Evolutionary conservation across 2,329 filamentous ascomycete genomes (phyloP).

Genomic region (Spiromastix sp.): DNA sequence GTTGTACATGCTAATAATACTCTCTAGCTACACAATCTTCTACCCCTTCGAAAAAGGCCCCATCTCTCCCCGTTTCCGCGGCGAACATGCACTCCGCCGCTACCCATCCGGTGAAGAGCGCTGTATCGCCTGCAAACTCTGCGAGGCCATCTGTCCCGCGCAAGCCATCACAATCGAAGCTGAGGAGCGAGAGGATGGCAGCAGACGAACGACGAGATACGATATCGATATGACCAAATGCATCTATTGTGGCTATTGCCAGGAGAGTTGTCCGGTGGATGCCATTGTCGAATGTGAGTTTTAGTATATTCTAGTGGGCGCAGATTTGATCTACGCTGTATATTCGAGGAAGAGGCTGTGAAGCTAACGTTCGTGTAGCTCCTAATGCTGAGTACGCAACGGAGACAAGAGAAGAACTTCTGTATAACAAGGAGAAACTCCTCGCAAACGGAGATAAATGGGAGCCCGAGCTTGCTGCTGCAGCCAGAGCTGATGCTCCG

Average conservation of each 20-base stretch:
- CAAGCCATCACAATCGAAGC: conserved; percentile 99
- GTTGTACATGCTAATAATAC: neutral
- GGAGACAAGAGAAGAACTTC: conserved; percentile 77
- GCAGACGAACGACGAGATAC: conserved; percentile 89
- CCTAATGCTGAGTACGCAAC: conserved; percentile 67
- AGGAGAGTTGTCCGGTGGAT: conserved; percentile 97
- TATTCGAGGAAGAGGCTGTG: neutral
- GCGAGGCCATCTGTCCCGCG: conserved; percentile 95
- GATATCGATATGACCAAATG: conserved; percentile 99
- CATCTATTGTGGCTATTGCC: conserved; percentile 99
- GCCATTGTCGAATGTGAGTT: conserved; percentile 67
- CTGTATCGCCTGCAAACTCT: conserved; percentile 99
- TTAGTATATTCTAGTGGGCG: neutral
- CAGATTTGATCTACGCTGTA: neutral
- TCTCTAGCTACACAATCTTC: conserved; percentile 81
- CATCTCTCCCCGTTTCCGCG: conserved; percentile 94
- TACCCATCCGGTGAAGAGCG: conserved; percentile 97
- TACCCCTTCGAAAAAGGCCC: conserved; percentile 99
- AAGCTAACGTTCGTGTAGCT: conserved; percentile 26
- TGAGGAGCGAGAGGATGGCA: conserved; percentile 93
- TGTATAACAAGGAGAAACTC: conserved; percentile 97
- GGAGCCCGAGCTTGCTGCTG: conserved; percentile 93
- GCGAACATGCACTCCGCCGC: conserved; percentile 89
- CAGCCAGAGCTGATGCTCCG: conserved; percentile 83
- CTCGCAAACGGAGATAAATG: conserved; percentile 87